phyloP scores from a whole-genome alignment of 1,139 yeast genomes.

The Chernovozyma aurita region DNA sequence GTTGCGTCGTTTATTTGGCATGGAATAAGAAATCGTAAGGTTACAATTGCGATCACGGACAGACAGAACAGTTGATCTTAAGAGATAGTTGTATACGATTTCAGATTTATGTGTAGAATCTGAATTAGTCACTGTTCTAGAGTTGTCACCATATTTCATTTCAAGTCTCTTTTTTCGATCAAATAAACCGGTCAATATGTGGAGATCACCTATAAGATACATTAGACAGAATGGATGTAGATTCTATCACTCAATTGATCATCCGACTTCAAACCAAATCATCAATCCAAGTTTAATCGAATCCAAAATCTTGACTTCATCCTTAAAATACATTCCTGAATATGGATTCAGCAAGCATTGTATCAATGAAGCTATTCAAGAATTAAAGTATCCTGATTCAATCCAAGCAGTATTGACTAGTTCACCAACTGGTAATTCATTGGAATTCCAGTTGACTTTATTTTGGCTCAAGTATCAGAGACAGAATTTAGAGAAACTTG shows the following conservation, averaged over 20 bases:
- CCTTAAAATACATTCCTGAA: conserved; percentile 54
- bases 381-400: conserved; percentile 63
- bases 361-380: conserved; percentile 56
- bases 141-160: too few relatives aligned
- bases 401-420: conserved; percentile 51
- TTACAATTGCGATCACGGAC: not conserved
- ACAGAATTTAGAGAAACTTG: conserved; percentile 28
- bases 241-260: conserved; percentile 35
- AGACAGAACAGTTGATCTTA: too few relatives aligned
- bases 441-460: conserved; percentile 44
- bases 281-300: conserved; percentile 28
- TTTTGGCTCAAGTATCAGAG: conserved; percentile 40
- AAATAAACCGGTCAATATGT: too few relatives aligned
- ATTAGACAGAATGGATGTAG: not conserved
- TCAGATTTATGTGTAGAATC: too few relatives aligned
- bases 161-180: too few relatives aligned
- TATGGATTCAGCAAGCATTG: conserved; percentile 67
- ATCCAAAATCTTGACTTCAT: conserved; percentile 29
- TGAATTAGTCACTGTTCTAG: too few relatives aligned
- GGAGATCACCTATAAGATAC: not conserved
- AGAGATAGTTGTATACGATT: too few relatives aligned
- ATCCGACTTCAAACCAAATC: conserved; percentile 30
- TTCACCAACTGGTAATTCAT: conserved; percentile 25
- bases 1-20: too few relatives aligned
- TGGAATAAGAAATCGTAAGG: not conserved